Base-by-base conservation (phyloP, 345 rosid species). In the Camelina hispida region DNA sequence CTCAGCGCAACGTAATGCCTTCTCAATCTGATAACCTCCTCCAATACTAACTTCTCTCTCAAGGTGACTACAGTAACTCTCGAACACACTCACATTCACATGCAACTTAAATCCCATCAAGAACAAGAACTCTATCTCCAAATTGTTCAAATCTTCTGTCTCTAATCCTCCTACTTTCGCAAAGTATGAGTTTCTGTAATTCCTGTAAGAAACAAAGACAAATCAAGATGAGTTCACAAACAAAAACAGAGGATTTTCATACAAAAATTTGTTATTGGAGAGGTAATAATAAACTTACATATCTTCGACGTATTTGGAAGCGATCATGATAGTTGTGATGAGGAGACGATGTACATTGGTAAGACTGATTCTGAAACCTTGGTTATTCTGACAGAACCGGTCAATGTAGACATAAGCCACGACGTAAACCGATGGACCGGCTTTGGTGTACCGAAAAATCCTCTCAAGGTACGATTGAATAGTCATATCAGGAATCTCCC, bases 281-380 rank as follows among this genome's bases (percentile, higher is more conserved):
- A 38, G 18, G 30, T 65, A 14, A 68, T 23, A 13, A 5, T 14
- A 4, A 50, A 82, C 96, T 88, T 75, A 91, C 98, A 91, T 82
- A 84, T 93, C 97, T 71, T 93, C 97, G 1, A 87, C 96, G 70
- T 89, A 91, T 66, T 93, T 93, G 40, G 98, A 91, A 66, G 98
- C 94, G 64, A 89, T 84, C 97, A 91, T 91, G 85, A 93, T 85
- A 0, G 97, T 86, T 1, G 93, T 91, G 44, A 93, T 82, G 40
- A 93, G 93, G 62, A 93, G 88, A 52, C 97, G 80, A 65, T 93
- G 89, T 14, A 87, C 98, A 68, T 91, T 93, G 65, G 85, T 84
- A 2, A 86, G 74, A 69, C 76, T 79, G 83, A 93, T 84, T 48
- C 89, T 76, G 22, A 89, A 93, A 61, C 84, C 91, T 1, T 91